Evolutionary conservation across 768 basidiomycete genomes (phyloP).

Genomic region (Albatrellus ellisii): DNA sequence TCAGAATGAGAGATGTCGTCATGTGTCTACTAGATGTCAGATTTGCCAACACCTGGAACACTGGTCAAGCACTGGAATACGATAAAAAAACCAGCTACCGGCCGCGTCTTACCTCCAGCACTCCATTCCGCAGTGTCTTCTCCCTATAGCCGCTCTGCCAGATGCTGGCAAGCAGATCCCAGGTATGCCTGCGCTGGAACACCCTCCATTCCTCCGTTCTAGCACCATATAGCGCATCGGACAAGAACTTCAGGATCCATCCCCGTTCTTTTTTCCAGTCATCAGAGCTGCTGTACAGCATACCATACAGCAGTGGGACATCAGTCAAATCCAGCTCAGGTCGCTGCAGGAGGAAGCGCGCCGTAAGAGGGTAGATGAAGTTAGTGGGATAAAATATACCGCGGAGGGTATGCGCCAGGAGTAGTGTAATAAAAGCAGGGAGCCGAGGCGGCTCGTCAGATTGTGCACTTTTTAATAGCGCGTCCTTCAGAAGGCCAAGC

Average conservation of each 20-base stretch:
- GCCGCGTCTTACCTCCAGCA: conserved; percentile 67
- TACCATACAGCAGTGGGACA: conserved; percentile 81
- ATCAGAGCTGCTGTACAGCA: conserved; percentile 71
- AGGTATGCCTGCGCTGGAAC: conserved; percentile 70
- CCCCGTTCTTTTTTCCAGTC: conserved; percentile 81
- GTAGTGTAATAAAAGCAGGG: conserved; percentile 67
- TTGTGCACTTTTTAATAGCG: conserved; percentile 29
- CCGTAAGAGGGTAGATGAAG: conserved; percentile 77
- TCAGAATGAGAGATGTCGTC: conserved; percentile 54
- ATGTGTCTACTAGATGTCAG: conserved; percentile 61
- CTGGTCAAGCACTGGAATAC: not conserved
- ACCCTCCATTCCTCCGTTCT: conserved; percentile 65
- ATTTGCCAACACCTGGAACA: conserved; percentile 53
- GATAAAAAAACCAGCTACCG: too few species aligned
- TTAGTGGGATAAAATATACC: conserved; percentile 80
- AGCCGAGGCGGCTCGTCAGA: conserved; percentile 36
- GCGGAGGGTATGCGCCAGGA: conserved; percentile 71
- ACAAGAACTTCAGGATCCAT: conserved; percentile 78
- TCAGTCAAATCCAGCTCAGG: conserved; percentile 69
- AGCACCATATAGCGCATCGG: conserved; percentile 59
- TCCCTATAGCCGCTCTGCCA: conserved; percentile 59
- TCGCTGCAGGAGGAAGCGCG: conserved; percentile 83
- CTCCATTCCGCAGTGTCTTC: conserved; percentile 33
- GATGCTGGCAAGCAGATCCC: conserved; percentile 76
- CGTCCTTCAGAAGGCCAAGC: conserved; percentile 50